Percentiles rank a stretch among this genome's conserved stretches.
phyloP scores from a whole-genome alignment of 805 yeast genomes.

The Candida fluviatilis region DNA sequence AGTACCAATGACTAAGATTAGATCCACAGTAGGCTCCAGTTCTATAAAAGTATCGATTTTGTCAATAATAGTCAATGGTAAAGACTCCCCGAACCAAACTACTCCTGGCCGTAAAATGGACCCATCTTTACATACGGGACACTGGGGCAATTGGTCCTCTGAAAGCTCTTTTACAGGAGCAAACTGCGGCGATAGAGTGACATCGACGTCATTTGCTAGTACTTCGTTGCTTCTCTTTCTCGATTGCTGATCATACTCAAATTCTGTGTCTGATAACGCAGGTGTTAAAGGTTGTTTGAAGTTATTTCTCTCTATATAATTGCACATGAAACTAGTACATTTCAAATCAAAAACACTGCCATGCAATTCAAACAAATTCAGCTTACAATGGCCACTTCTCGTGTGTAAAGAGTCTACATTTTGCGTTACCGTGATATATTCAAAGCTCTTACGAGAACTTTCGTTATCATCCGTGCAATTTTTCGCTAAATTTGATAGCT shows the following conservation, averaged over 20 bases:
- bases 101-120: slow-evolving; percentile 77
- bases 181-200: slow-evolving; percentile 38
- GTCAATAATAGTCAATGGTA: slow-evolving; percentile 61
- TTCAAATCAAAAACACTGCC: slow-evolving; percentile 71
- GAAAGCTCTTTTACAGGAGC: slow-evolving; percentile 46
- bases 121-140: slow-evolving; percentile 70
- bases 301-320: slow-evolving; percentile 51
- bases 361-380: slow-evolving; percentile 63
- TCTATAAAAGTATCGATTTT: slow-evolving; percentile 69
- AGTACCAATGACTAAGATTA: slow-evolving; percentile 81
- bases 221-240: slow-evolving; percentile 8
- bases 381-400: slow-evolving; percentile 58
- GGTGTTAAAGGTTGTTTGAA: slow-evolving; percentile 56
- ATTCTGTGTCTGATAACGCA: slow-evolving; percentile 41
- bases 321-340: slow-evolving; percentile 76
- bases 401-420: slow-evolving; percentile 75
- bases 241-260: slow-evolving; percentile 24
- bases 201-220: slow-evolving; percentile 6
- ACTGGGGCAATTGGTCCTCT: slow-evolving; percentile 57
- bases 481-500: slow-evolving; percentile 43
- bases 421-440: slow-evolving; percentile 70
- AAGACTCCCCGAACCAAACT: slow-evolving; percentile 92
- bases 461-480: slow-evolving; percentile 10
- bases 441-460: slow-evolving; percentile 7
- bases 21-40: slow-evolving; percentile 50